Evolutionary conservation across 257 asterid genomes (phyloP), one percentile per base, ranked within the genome.

Genomic region (Agastache rugosa): DNA sequence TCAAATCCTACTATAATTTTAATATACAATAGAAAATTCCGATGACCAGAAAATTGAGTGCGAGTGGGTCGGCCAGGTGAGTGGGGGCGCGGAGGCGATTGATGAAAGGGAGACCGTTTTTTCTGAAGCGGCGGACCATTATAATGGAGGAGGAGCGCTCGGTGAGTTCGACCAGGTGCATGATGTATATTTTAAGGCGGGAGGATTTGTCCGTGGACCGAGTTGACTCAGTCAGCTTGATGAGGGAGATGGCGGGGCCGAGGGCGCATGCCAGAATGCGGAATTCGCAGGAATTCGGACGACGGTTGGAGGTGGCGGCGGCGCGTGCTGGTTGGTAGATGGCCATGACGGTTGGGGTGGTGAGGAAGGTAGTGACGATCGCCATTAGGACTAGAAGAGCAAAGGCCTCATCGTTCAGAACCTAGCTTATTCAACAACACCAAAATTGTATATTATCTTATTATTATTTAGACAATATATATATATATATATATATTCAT

Each of bases 381-480:
- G 96, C 96, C 94, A 90, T 88, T 25, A 86, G 80, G 42, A 90
- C 91, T 41, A 90, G 76, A 65, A 90, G 86, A 4, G 96, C 83
- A 59, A 88, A 90, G 1, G 81, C 83, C 80, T 88, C 91, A 29
- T 90, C 92, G 34, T 88, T 81, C 34, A 90, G 74, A 14, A 90
- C 96, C 94, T 48, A 31, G 7, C 37, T 29, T 29, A 47, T 15
- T 15, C 19, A 47, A 4, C 53, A 15, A 11, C 17, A 11, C 11
- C 53, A 45, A 45, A 45, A n/a, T n/a, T n/a, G n/a, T 47, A 2
- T 5, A 25, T 69, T 4, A 31, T 31, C n/a, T n/a, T n/a, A n/a
- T n/a, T n/a, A n/a, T n/a, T n/a, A 29, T 29, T 29, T 29, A 29
- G 0, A 29, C 34, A 29, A 29, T 29, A 29, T 29, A 4, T 29